phyloP scores from a whole-genome alignment of 352 stramenopile genomes.

The Elongisporangium anandrum region DNA sequence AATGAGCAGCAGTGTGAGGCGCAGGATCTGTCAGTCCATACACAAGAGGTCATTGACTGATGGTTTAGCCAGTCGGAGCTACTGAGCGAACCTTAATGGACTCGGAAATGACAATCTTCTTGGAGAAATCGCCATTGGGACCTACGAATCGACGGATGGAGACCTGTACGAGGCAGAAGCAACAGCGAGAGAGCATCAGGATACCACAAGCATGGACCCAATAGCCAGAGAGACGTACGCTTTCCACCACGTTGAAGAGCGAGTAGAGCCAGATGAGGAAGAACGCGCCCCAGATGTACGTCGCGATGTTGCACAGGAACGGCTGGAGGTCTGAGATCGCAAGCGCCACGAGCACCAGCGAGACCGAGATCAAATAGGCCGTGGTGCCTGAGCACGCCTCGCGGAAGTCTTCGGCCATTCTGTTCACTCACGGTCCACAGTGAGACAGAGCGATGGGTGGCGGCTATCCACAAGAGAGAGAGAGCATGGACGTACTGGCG shows the following conservation, averaged over 20 bases:
- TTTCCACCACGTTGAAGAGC: slow-evolving; percentile 86
- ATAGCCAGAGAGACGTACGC: slow-evolving; percentile 55
- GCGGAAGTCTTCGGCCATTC: slow-evolving; percentile 78
- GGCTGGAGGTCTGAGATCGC: slow-evolving; percentile 40
- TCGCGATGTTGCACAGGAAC: slow-evolving; percentile 77
- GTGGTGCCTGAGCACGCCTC: slow-evolving; percentile 71
- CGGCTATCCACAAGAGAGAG: too few relatives aligned
- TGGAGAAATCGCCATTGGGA: slow-evolving; percentile 76
- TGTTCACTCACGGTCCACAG: slow-evolving; percentile 6
- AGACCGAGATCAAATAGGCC: slow-evolving; percentile 81
- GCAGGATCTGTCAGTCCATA: slow-evolving; percentile 42
- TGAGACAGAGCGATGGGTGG: not conserved
- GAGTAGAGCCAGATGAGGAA: slow-evolving; percentile 89
- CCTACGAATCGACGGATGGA: slow-evolving; percentile 76
- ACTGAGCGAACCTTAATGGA: slow-evolving; percentile 62
- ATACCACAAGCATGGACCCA: too few relatives aligned
- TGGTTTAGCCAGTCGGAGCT: too few relatives aligned
- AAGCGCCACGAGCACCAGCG: slow-evolving; percentile 64
- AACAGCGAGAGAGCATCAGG: too few relatives aligned
- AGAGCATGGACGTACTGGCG: slow-evolving; percentile 43
- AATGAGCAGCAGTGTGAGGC: slow-evolving; percentile 70
- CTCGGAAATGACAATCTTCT: slow-evolving; percentile 87
- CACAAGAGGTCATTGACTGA: not conserved
- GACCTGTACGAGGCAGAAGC: slow-evolving; percentile 34
- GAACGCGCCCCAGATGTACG: slow-evolving; percentile 86